Evolutionary conservation across 2,329 filamentous ascomycete species (phyloP), one percentile per base, ranked within the genome.

Genomic region (Colletotrichum nymphaeae): DNA sequence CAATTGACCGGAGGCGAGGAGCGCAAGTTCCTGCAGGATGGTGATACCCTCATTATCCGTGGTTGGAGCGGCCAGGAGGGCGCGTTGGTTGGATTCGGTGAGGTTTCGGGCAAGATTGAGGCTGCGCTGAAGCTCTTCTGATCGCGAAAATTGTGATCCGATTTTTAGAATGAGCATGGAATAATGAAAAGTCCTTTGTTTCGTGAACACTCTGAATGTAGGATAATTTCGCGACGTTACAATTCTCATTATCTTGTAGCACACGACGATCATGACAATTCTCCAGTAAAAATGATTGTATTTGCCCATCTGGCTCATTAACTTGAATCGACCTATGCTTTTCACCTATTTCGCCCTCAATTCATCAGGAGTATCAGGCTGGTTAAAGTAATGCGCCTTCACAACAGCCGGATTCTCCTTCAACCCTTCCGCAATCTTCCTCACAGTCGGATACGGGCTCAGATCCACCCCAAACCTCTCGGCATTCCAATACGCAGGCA

Each of bases 41-140:
- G 93, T 0, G 94, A 97, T 79, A 90, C 90, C 2, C 80, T 95
- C 14, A 87, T 88, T 1, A 86, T 96, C 52, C 87, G 88, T 1
- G 94, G 94, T 1, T 87, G 88, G 8, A 92, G 90, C 77, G 93
- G 92, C 1, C 87, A 90, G 68, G 89, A 92, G 35, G 90, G 91
- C 3, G 87, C 84, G n/a, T 85, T 92, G 65, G 92, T 97, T 30
- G 94, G 94, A 0, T 96, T 96, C 81, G 94, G 94, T 2, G 90
- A 94, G 75, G 94, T 93, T 76, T 84, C 85, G 24, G 93, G 93
- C 16, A 89, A 81, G 49, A 92, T 95, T 22, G 73, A 79, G 28
- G 77, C 80, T 0, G 76, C 82, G 1, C 71, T 82, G 57, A 77
- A 78, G 14, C 68, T 83, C 6, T 82, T 81, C 28, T 81, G 79